Base-by-base conservation (phyloP, 768 basidiomycete genomes). In the Dioszegia aurantiaca region DNA sequence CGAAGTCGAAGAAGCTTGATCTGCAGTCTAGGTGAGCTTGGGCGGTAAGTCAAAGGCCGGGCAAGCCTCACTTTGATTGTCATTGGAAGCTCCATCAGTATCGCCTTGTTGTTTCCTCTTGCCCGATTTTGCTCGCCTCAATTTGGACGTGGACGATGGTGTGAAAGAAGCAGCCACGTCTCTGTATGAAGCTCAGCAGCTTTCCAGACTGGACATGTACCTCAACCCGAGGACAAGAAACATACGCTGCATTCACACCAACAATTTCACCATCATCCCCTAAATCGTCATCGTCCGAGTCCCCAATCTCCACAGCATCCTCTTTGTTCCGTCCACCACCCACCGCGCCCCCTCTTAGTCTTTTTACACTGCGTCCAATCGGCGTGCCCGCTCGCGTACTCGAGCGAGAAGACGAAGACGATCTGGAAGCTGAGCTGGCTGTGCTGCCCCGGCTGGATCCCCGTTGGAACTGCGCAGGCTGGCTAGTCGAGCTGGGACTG, bases 321-420 rank as follows among this genome's bases (percentile, higher is more conserved):
- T 46, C 42, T 47, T 59, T 41, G 24, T 46, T 53, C 8, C 51
- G 27, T 0, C 56, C 59, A 6, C 58, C 58, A 30, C 8, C 48
- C 6, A 43, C 27, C 14, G 60, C 60, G 4, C 58, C n/a, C 51
- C 52, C 4, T 48, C 44, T 17, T 23, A 23, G 17, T 53, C 43
- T 10, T 23, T 47, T 10, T 3, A 47, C 46, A 5, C 40, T 41
- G 10, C 40, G 40, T 8, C 23, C 4, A 24, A 23, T 9, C 23
- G 10, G 16, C 46, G 27, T 47, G 5, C 30, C 43, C 43, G 19
- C 33, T 6, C 33, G 33, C 33, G 33, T 33, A 23, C 43, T 44
- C 21, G 46, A 47, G 9, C 44, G 19, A 17, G 44, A 23, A 26
- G 26, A 4, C 16, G 37, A 41, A 8, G 52, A 54, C 9, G 52